phyloP scores from a whole-genome alignment of 192 early-diverging fungal species.

The Polychytrium aggregatum region DNA sequence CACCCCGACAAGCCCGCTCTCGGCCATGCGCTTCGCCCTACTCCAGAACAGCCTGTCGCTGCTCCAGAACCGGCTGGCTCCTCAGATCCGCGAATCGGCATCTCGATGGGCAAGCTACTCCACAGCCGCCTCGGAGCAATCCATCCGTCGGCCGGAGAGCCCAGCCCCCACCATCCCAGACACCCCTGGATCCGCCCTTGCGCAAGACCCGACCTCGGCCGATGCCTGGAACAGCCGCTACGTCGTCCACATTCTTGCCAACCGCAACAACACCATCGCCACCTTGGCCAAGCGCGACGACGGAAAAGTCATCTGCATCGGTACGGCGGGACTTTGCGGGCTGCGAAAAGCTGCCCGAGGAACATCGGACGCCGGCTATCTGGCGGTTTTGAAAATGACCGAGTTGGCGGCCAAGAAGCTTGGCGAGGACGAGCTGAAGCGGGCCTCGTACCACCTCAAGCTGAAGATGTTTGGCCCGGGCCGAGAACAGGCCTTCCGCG shows the following conservation, averaged over 20 bases:
- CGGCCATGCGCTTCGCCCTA: too few species aligned
- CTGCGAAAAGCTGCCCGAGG: conserved; percentile 82
- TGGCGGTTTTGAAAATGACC: conserved; percentile 65
- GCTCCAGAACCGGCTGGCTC: too few species aligned
- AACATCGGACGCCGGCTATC: conserved; percentile 86
- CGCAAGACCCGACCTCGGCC: too few species aligned
- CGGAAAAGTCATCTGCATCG: conserved; percentile 59
- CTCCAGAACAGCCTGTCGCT: too few species aligned
- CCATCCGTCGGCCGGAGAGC: too few species aligned
- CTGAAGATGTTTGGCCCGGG: conserved; percentile 88
- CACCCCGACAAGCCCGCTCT: too few species aligned
- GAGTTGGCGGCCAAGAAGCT: conserved; percentile 49
- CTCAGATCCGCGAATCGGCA: too few species aligned
- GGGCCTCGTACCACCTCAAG: conserved; percentile 59
- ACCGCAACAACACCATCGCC: conserved; percentile 80
- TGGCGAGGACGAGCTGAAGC: conserved; percentile 35
- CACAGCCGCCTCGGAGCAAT: too few species aligned
- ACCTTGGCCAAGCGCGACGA: conserved; percentile 60
- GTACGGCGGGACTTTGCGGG: conserved; percentile 71
- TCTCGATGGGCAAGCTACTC: too few species aligned
- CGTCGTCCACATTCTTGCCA: conserved; percentile 26
- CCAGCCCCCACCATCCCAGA: too few species aligned
- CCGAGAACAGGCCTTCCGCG: conserved; percentile 83
- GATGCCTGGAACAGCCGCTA: too few species aligned
- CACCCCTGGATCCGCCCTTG: too few species aligned